These are phyloP conservation scores for Solanum tarijense DNA, from an alignment of 257 asterid species.

Conservation along the genomic window DNA sequence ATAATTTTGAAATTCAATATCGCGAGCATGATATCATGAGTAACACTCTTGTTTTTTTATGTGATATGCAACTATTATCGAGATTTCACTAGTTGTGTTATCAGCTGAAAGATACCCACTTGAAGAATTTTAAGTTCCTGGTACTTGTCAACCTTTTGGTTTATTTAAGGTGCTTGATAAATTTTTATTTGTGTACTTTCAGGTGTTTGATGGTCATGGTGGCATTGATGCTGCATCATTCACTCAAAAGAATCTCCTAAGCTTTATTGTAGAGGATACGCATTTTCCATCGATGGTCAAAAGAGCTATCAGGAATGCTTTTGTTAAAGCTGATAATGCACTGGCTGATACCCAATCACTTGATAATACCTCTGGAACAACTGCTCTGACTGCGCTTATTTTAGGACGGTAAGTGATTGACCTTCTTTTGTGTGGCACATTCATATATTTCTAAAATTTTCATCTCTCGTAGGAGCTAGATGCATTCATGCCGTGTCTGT, in stretches of 20 bases:
- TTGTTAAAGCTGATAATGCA: constrained; percentile 58
- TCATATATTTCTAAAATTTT: background rate
- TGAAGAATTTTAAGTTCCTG: background rate
- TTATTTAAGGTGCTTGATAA: background rate
- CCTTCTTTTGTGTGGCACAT: background rate
- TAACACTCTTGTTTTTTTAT: background rate
- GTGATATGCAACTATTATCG: background rate
- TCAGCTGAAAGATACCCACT: background rate
- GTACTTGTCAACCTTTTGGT: background rate
- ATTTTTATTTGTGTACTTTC: constrained; percentile 6
- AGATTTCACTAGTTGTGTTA: background rate
- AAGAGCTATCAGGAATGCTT: constrained; percentile 63
- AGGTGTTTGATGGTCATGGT: constrained; percentile 88
- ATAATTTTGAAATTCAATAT: background rate
- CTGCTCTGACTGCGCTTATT: constrained; percentile 56
- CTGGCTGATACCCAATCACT: constrained; percentile 53
- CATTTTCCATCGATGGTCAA: constrained; percentile 50
- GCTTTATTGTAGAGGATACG: constrained; percentile 52
- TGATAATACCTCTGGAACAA: constrained; percentile 65
- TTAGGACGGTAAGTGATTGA: constrained; percentile 47
- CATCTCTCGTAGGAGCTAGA: background rate
- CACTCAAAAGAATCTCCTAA: constrained; percentile 51
- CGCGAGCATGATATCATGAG: background rate
- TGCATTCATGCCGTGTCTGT: background rate
- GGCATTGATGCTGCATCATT: constrained; percentile 80